A percentile compares a stretch with the other conserved stretches of the same genome.
Evolutionary conservation across 2,329 filamentous ascomycete genomes (phyloP).

Genomic region (Nigrospora sphaerica): DNA sequence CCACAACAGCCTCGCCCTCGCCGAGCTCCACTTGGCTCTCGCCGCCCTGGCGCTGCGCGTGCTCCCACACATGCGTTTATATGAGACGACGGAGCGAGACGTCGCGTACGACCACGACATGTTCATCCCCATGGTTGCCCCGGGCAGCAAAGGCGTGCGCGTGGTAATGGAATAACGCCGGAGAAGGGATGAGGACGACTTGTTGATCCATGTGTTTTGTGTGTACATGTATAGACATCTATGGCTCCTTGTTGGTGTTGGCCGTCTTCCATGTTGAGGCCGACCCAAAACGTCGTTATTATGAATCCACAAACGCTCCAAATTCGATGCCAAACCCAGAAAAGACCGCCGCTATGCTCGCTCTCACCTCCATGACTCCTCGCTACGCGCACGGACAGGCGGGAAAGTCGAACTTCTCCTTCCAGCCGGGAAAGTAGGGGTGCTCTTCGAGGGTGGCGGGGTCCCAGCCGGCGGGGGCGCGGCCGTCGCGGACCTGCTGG

Average conservation of each 20-base stretch:
- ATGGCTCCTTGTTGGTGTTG: no score
- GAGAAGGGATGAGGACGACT: no score
- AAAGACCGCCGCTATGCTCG: not conserved
- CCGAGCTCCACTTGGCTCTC: conserved; percentile 13
- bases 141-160: conserved; percentile 5
- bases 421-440: conserved; percentile 6
- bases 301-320: no score
- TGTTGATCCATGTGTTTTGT: no score
- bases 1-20: conserved; percentile 12
- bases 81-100: conserved; percentile 13
- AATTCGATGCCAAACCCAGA: not conserved
- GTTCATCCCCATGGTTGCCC: conserved; percentile 9
- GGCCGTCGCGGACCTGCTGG: conserved; percentile 4
- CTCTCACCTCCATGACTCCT: no score
- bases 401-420: conserved; percentile 3
- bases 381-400: not conserved
- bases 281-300: no score
- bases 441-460: conserved; percentile 5
- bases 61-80: conserved; percentile 14
- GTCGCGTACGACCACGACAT: conserved; percentile 19
- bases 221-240: no score
- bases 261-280: no score
- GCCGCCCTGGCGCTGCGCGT: conserved; percentile 13
- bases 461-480: conserved; percentile 3
- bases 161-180: not conserved